Evolutionary conservation across 2,329 filamentous ascomycete species (phyloP), one percentile per base, ranked within the genome.

Genomic region (Pseudogymnoascus sp.): DNA sequence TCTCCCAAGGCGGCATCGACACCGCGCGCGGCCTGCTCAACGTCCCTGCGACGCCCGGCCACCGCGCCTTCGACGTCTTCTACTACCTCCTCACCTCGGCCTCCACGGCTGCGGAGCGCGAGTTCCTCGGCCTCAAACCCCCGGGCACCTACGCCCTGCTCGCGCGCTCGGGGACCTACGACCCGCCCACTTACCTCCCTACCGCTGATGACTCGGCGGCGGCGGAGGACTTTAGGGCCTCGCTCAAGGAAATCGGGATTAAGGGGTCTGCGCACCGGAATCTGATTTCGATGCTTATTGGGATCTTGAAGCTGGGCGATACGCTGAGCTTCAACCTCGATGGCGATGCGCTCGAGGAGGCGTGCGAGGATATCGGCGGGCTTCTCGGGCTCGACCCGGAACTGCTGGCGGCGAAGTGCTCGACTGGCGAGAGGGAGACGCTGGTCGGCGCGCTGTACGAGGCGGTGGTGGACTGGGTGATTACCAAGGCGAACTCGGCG

Each of bases 21-120:
- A 95, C 92, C 0, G 77, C 82, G 19, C 86, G 86, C 66, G 95
- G 93, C 44, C 80, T 99, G 10, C 79, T 97, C 15, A 86, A 89
- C 63, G 85, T 99, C 15, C 90, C 95, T 0, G 76, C 86, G 0
- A 87, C 96, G 72, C 72, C 86, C 6, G 95, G 95, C 11, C 91
- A 91, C 75, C 88, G 95, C 66, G 95, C 93, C 3, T 99, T 99
- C 70, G 93, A 99, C 72, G 95, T 96, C 60, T 97, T 99, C 73
- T 97, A 99, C 78, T 97, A 97, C 71, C 85, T 99, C 0, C 82
- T 97, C 44, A 96, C 93, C 0, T 92, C 90, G n/a, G 89, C 90
- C 0, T 96, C 95, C 0, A 95, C 91, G 1, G 86, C 89, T 3
- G 88, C 91, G 1, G 95, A 99, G 77, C 83, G 91, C 63, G 93